Conservation (phyloP, 148 eudicot species). For the Pharnaceum exiguum region DNA sequence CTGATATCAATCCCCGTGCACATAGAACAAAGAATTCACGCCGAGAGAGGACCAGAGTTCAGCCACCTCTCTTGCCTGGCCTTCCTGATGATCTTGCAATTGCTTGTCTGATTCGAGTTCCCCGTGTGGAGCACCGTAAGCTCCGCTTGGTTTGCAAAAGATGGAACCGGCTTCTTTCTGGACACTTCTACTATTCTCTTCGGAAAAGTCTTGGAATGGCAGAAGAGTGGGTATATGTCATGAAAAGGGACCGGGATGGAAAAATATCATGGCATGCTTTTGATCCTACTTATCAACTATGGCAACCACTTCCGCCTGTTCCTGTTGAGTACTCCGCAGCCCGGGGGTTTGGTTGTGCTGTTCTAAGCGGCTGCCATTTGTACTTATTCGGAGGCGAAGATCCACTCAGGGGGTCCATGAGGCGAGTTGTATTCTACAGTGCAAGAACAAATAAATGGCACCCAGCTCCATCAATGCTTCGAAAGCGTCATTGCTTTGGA, state of each 20-base stretch:
- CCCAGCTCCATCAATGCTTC: slow-evolving; percentile 73
- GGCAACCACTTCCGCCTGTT: slow-evolving; percentile 96
- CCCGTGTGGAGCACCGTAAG: slow-evolving; percentile 74
- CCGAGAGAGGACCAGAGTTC: slow-evolving; percentile 59
- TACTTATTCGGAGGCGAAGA: slow-evolving; percentile 84
- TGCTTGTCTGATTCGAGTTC: slow-evolving; percentile 88
- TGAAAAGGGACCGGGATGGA: slow-evolving; percentile 87
- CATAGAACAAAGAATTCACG: slow-evolving; percentile 66
- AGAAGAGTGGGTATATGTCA: slow-evolving; percentile 90
- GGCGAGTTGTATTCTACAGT: slow-evolving; percentile 70
- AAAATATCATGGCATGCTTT: slow-evolving; percentile 89
- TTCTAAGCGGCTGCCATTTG: slow-evolving; percentile 73
- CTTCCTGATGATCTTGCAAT: slow-evolving; percentile 93
- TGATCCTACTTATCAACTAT: slow-evolving; percentile 77
- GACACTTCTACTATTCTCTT: slow-evolving; percentile 77
- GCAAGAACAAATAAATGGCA: slow-evolving; percentile 92
- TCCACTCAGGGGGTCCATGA: slow-evolving; percentile 72
- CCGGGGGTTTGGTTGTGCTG: slow-evolving; percentile 92
- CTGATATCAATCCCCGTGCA: slow-evolving; percentile 77
- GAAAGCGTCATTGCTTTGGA: slow-evolving; percentile 81
- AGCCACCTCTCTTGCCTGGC: slow-evolving; percentile 85
- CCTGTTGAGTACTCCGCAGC: slow-evolving; percentile 82
- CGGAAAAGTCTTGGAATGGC: slow-evolving; percentile 74
- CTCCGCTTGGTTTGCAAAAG: slow-evolving; percentile 85
- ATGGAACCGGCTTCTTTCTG: slow-evolving; percentile 73